A percentile compares a stretch with the other conserved stretches of the same genome.
phyloP scores from a whole-genome alignment of 108 stramenopile genomes.

The Cylindrotheca closterium region DNA sequence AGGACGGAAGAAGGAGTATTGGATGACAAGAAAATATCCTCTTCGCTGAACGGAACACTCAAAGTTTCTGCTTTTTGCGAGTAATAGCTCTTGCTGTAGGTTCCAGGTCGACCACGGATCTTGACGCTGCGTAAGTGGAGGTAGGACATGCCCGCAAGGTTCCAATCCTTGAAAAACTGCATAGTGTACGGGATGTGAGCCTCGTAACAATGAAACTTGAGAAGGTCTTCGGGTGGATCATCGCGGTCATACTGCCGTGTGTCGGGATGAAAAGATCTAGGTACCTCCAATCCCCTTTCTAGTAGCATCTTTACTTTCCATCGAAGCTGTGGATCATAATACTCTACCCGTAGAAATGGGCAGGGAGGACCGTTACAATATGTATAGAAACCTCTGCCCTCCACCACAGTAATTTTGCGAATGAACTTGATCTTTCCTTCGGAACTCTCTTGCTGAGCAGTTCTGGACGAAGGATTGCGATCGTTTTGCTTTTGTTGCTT shows the following conservation, averaged over 20 bases:
- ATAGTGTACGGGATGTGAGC: slow-evolving; percentile 91
- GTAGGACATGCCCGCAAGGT: slow-evolving; percentile 79
- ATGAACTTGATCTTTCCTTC: slow-evolving; percentile 29
- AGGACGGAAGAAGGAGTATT: slow-evolving; percentile 14
- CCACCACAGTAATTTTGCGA: slow-evolving; percentile 67
- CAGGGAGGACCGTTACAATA: slow-evolving; percentile 65
- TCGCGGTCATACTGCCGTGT: slow-evolving; percentile 53
- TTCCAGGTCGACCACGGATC: slow-evolving; percentile 48
- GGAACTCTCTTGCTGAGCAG: not conserved
- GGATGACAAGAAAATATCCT: slow-evolving; percentile 24
- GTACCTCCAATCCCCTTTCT: slow-evolving; percentile 75
- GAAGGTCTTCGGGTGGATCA: slow-evolving; percentile 16
- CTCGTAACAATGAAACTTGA: slow-evolving; percentile 85
- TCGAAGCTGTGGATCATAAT: slow-evolving; percentile 77
- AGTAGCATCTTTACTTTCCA: slow-evolving; percentile 83
- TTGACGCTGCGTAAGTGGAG: slow-evolving; percentile 56
- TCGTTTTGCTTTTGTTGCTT: slow-evolving; percentile 35
- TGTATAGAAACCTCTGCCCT: slow-evolving; percentile 85
- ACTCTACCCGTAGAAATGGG: slow-evolving; percentile 50
- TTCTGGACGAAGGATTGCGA: not conserved
- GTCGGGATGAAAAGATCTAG: slow-evolving; percentile 64
- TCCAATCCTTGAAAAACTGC: slow-evolving; percentile 86
- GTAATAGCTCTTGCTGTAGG: not conserved
- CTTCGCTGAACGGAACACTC: not conserved
- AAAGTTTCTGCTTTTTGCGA: not conserved